Conservation (phyloP, 176 grass and related monocot species). For the Musa beccarii region DNA sequence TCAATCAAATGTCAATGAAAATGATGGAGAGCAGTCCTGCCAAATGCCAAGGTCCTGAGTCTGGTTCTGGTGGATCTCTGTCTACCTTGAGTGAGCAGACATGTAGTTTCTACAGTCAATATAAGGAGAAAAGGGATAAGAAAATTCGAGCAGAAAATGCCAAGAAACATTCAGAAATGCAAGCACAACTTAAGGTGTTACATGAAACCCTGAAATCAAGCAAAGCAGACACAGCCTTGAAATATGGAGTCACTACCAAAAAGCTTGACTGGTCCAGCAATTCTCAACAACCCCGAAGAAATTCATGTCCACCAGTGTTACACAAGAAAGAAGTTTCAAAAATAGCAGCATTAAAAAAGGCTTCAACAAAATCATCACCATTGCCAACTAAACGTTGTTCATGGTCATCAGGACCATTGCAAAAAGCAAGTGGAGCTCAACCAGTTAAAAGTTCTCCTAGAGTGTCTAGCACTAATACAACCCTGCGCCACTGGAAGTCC, state of each 20-base stretch:
- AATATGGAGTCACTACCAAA: conserved; percentile 38
- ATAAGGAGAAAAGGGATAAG: conserved; percentile 58
- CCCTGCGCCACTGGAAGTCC: conserved; percentile 50
- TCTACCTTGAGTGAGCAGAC: conserved; percentile 47
- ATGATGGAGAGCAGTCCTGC: conserved; percentile 86
- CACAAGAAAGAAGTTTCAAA: conserved; percentile 76
- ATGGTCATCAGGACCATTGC: conserved; percentile 62
- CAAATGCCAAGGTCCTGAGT: conserved; percentile 40
- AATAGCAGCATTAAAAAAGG: conserved; percentile 41
- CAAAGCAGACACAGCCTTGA: conserved; percentile 35
- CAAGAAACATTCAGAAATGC: conserved; percentile 40
- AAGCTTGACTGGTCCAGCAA: conserved; percentile 55
- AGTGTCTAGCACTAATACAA: conserved; percentile 32
- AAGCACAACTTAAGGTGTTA: conserved; percentile 29
- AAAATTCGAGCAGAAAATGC: conserved; percentile 59
- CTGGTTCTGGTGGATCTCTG: conserved; percentile 22
- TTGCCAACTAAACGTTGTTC: conserved; percentile 50
- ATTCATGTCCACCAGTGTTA: conserved; percentile 69
- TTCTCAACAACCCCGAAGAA: conserved; percentile 54
- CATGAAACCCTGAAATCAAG: conserved; percentile 43
- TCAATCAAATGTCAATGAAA: conserved; percentile 95
- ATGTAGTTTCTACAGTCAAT: conserved; percentile 33
- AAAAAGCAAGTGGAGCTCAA: conserved; percentile 57
- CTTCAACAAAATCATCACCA: conserved; percentile 61
- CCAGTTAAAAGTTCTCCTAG: conserved; percentile 45